Conservation (phyloP, 306 rosid genomes). For the Lablab purpureus region DNA sequence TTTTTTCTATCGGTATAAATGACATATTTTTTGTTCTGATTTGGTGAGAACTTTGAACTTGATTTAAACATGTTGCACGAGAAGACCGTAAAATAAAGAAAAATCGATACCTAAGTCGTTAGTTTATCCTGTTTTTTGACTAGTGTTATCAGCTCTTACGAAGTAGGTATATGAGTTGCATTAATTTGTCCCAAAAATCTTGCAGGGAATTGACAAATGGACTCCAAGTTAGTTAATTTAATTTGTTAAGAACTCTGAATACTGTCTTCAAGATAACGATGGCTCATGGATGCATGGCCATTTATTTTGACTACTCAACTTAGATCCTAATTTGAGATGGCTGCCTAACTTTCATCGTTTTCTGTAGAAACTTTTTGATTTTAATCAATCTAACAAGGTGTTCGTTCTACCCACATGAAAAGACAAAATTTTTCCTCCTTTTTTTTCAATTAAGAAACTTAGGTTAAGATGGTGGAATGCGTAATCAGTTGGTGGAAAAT, state of each 20-base stretch:
- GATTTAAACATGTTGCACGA: background rate
- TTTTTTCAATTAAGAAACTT: background rate
- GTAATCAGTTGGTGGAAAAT: no score
- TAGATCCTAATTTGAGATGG: slow-evolving; percentile 11
- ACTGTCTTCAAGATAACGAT: slow-evolving; percentile 22
- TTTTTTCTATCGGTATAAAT: background rate
- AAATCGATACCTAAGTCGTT: background rate
- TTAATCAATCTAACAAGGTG: background rate
- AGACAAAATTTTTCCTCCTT: background rate
- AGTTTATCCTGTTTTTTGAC: background rate
- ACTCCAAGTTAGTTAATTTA: slow-evolving; percentile 13
- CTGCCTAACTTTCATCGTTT: slow-evolving; percentile 45
- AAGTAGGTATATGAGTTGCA: slow-evolving; percentile 17
- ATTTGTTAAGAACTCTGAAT: background rate
- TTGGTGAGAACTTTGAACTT: background rate
- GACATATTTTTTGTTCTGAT: background rate
- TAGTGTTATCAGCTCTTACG: background rate
- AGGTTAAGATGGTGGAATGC: no score
- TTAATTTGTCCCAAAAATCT: background rate
- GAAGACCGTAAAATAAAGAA: slow-evolving; percentile 8
- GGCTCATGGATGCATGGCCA: background rate
- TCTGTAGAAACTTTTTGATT: slow-evolving; percentile 24
- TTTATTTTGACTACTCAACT: slow-evolving; percentile 34
- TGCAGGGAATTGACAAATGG: slow-evolving; percentile 26
- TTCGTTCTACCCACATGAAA: background rate